Base-by-base conservation (phyloP, 805 yeast genomes). In the Torulaspora delbrueckii region DNA sequence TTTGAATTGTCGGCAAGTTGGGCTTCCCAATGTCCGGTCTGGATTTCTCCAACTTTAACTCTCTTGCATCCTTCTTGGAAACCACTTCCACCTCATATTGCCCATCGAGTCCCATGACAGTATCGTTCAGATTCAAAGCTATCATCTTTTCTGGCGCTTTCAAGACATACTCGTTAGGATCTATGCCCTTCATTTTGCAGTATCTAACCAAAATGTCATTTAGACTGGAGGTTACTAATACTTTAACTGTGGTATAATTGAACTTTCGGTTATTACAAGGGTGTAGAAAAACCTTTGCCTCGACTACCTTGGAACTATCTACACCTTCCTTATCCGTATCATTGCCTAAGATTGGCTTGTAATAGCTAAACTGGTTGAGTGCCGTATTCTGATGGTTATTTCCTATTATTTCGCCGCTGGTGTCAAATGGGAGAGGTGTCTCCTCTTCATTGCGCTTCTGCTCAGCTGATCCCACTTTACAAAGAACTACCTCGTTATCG, bases 401-500 rank as follows among this genome's bases (percentile, higher is more conserved):
- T 5, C 42, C 51, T 3, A 45, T 37, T 10, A 52, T 39, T 10
- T 51, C 53, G 13, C 54, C 57, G 26, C 51, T 51, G 6, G 52
- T 24, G 32, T 52, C 54, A 51, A 62, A 59, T 0, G 84, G 77
- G 30, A 78, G 66, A 3, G 90, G 88, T 0, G 86, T 75, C 5
- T 65, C 65, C 1, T 46, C 52, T 44, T 77, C 80, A 58, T 84
- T 82, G 23, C 55, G 56, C n/a, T 58, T 43, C 46, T 80, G 79
- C 3, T 61, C 71, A 2, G 60, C 56, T n/a, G 71, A 74, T 2
- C 68, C 55, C 2, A 85, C 86, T 50, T 64, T 69, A 42, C 88
- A 82, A 9, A 93, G 60, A 0, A 95, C 96, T 45, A 93, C 77
- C 53, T 88, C 96, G 53, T 82, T 86, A 44, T 81, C 83, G 19